A percentile compares a stretch with the other conserved stretches of the same genome.
Conservation (phyloP, 495 filamentous ascomycete genomes). For the Hypomontagnella submonticulosa region DNA sequence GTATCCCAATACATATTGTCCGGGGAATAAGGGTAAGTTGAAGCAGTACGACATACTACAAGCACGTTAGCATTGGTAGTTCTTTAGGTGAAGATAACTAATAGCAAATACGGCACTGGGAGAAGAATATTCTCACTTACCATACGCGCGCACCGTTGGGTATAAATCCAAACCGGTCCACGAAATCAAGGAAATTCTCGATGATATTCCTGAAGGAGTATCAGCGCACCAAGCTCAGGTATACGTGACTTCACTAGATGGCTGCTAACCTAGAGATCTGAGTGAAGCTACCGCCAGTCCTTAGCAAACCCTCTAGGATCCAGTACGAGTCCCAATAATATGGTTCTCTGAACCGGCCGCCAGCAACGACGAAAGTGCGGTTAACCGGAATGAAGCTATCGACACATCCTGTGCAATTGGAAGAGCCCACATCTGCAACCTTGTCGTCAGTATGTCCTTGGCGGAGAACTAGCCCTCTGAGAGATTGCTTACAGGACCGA, state of each 20-base stretch:
- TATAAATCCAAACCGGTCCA: conserved; percentile 62
- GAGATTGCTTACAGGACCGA: conserved; percentile 45
- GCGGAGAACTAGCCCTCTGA: background rate
- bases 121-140: conserved; percentile 14
- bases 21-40: no score
- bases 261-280: conserved; percentile 53
- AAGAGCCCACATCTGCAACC: conserved; percentile 48
- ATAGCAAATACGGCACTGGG: background rate
- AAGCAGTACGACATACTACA: conserved; percentile 24
- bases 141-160: conserved; percentile 61
- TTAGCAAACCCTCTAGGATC: conserved; percentile 62
- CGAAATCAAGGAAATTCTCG: conserved; percentile 63
- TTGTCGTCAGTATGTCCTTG: conserved; percentile 2
- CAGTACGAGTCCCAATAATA: conserved; percentile 67
- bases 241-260: background rate
- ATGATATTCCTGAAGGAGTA: conserved; percentile 54
- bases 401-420: conserved; percentile 56
- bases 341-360: conserved; percentile 62
- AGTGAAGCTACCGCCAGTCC: conserved; percentile 60
- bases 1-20: background rate
- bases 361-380: conserved; percentile 63
- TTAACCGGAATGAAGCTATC: conserved; percentile 63
- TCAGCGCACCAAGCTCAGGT: conserved; percentile 5
- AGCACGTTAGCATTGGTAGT: conserved; percentile 7
- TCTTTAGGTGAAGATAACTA: no score